phyloP scores from a whole-genome alignment of 768 basidiomycete genomes.

The Russula dissimulans region DNA sequence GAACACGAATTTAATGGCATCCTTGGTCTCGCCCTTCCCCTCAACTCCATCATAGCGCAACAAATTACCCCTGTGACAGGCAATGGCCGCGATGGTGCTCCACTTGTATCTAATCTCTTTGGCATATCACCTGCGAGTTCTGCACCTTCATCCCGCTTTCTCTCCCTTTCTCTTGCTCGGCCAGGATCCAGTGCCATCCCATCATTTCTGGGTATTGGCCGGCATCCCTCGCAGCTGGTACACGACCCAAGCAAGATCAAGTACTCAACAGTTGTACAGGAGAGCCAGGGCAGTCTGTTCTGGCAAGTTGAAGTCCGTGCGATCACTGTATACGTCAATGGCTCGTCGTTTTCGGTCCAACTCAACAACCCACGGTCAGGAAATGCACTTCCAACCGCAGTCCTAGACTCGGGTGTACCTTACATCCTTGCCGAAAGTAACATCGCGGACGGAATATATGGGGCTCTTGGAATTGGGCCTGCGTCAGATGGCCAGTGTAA shows the following conservation, averaged over 20 bases:
- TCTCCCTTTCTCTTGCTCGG: constrained; percentile 58
- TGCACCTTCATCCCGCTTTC: constrained; percentile 53
- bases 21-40: constrained; percentile 66
- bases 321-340: constrained; percentile 53
- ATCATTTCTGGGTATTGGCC: constrained; percentile 58
- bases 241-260: constrained; percentile 41
- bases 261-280: constrained; percentile 40
- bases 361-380: constrained; percentile 36
- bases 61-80: constrained; percentile 39
- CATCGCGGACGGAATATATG: constrained; percentile 71
- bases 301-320: constrained; percentile 55
- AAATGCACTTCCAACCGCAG: constrained; percentile 44
- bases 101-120: constrained; percentile 63
- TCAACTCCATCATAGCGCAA: constrained; percentile 56
- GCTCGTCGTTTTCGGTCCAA: constrained; percentile 30
- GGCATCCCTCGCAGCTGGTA: constrained; percentile 48
- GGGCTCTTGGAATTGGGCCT: constrained; percentile 56
- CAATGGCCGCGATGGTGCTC: constrained; percentile 53
- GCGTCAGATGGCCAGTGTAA: constrained; percentile 54
- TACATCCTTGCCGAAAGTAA: constrained; percentile 49
- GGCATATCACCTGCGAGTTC: constrained; percentile 44
- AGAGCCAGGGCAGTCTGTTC: constrained; percentile 36
- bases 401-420: constrained; percentile 68
- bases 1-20: constrained; percentile 51
- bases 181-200: constrained; percentile 52